A percentile compares a stretch with the other conserved stretches of the same genome.
Evolutionary conservation across 148 eudicot genomes (phyloP).

Genomic region (Camellia granthamiana): DNA sequence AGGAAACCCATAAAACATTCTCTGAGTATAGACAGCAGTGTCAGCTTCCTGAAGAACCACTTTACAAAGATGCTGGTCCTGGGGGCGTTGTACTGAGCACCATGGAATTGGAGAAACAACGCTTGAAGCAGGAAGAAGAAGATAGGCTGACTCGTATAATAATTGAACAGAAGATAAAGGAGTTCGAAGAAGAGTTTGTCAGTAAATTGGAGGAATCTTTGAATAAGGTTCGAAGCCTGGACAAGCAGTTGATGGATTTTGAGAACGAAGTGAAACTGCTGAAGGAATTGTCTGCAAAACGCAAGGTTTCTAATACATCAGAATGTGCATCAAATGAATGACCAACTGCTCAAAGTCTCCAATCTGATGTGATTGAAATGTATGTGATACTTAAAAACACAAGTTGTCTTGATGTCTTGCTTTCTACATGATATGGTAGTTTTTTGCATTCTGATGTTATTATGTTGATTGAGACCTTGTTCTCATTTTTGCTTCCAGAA

Average conservation of each 20-base stretch:
- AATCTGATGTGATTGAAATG: not conserved
- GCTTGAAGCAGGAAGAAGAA: constrained; percentile 58
- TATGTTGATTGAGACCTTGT: constrained; percentile 3
- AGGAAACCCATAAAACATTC: constrained; percentile 50
- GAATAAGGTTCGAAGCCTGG: constrained; percentile 24
- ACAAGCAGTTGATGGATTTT: constrained; percentile 35
- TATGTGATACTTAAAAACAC: not conserved
- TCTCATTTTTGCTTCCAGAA: not conserved
- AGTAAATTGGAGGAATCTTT: constrained; percentile 25
- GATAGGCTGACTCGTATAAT: constrained; percentile 26
- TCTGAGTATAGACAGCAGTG: constrained; percentile 50
- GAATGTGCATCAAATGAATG: constrained; percentile 18
- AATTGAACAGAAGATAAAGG: constrained; percentile 26
- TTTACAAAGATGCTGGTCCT: constrained; percentile 76
- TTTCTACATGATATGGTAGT: not conserved
- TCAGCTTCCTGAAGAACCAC: constrained; percentile 59
- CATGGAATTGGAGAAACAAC: constrained; percentile 59
- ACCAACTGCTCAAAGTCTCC: not conserved
- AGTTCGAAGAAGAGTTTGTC: constrained; percentile 22
- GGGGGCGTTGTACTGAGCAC: constrained; percentile 76
- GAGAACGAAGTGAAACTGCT: constrained; percentile 37
- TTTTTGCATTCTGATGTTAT: not conserved
- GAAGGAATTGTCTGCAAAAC: constrained; percentile 23
- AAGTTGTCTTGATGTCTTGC: not conserved
- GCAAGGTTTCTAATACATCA: constrained; percentile 25